These are phyloP conservation scores for Coniella vitis DNA, from an alignment of 2,329 filamentous ascomycete genomes.

Conservation along the genomic window DNA sequence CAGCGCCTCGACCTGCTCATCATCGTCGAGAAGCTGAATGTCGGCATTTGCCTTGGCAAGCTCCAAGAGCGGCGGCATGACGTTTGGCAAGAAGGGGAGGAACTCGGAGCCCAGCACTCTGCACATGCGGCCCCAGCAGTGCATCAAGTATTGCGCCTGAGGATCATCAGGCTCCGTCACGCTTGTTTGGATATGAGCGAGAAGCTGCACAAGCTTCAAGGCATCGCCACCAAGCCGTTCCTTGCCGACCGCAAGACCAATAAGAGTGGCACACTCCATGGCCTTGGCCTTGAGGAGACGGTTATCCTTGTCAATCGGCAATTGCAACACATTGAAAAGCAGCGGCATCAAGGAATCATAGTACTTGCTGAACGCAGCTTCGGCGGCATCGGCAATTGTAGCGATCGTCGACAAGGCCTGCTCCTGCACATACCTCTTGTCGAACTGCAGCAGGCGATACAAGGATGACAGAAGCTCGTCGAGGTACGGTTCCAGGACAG, in stretches of 20 bases:
- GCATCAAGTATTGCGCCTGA: conserved; percentile 92
- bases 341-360: conserved; percentile 95
- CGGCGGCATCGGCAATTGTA: conserved; percentile 96
- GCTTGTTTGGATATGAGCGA: conserved; percentile 78
- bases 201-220: conserved; percentile 75
- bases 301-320: conserved; percentile 91
- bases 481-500: conserved; percentile 84
- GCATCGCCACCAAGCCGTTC: conserved; percentile 86
- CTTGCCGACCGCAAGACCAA: conserved; percentile 90
- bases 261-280: conserved; percentile 97
- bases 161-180: conserved; percentile 91
- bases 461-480: conserved; percentile 80
- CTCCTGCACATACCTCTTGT: conserved; percentile 95
- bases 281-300: conserved; percentile 88
- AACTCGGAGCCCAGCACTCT: conserved; percentile 87
- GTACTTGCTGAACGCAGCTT: conserved; percentile 90
- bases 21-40: conserved; percentile 90
- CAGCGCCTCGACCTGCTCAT: conserved; percentile 86
- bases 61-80: conserved; percentile 90
- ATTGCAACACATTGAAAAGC: conserved; percentile 79
- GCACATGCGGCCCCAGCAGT: conserved; percentile 99
- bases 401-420: conserved; percentile 97
- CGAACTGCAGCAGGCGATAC: conserved; percentile 79
- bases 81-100: conserved; percentile 81
- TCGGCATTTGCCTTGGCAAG: conserved; percentile 93